phyloP scores from a whole-genome alignment of 2,329 filamentous ascomycete genomes.

The Phaeoacremonium minimum region DNA sequence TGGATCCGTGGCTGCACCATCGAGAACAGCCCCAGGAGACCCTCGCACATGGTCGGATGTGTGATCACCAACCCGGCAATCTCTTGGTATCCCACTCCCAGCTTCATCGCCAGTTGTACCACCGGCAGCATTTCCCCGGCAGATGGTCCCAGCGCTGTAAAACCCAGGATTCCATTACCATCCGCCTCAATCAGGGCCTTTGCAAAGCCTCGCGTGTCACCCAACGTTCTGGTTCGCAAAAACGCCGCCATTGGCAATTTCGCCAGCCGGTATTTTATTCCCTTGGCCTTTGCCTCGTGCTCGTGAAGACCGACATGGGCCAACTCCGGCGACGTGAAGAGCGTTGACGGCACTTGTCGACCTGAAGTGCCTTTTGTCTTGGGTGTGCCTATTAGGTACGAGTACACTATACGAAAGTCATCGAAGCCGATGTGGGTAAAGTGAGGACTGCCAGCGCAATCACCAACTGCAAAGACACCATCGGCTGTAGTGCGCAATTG shows the following conservation, averaged over 20 bases:
- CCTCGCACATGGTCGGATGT: constrained; percentile 12
- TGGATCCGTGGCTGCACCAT: too few species aligned
- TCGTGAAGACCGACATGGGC: constrained; percentile 6
- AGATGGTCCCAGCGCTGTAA: constrained; percentile 8
- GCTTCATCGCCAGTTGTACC: constrained; percentile 12
- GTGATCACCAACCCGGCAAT: constrained; percentile 9
- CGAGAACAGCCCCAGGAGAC: constrained; percentile 7
- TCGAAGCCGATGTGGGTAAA: constrained; percentile 5
- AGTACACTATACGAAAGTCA: constrained; percentile 3
- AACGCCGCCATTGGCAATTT: constrained; percentile 6
- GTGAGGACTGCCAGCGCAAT: constrained; percentile 5
- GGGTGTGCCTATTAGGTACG: not conserved
- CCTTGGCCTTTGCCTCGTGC: constrained; percentile 4
- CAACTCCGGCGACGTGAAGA: constrained; percentile 6
- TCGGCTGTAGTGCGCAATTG: constrained; percentile 3
- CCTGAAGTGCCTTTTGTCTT: not conserved
- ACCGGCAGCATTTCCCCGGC: constrained; percentile 13
- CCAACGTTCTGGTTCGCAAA: constrained; percentile 4
- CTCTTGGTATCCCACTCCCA: constrained; percentile 8
- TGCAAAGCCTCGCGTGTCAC: constrained; percentile 3
- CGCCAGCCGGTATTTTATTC: constrained; percentile 4
- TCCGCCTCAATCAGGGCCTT: constrained; percentile 6
- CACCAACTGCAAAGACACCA: constrained; percentile 4
- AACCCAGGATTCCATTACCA: constrained; percentile 10
- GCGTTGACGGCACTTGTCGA: constrained; percentile 4